Base-by-base conservation (phyloP, 73 alveolate species). In the Uronychia binucleata region DNA sequence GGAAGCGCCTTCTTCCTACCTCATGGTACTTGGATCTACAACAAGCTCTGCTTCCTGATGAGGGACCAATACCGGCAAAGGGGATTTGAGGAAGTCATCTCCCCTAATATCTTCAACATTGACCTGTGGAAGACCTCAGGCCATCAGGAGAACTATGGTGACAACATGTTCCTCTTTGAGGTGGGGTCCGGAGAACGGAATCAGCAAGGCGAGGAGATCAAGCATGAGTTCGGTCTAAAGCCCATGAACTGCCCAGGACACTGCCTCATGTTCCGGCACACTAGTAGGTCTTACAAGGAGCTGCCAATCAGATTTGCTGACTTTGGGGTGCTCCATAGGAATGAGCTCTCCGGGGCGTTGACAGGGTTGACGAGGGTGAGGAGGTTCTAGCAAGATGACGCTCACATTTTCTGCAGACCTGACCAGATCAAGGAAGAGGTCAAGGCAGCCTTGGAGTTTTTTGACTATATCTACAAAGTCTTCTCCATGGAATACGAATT, bases 201-300 rank as follows among this genome's bases (percentile, higher is more conserved):
- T 89, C 93, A 98, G 98, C 57, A 84, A 81, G 31, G 86, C 79
- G 30, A 46, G 5, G 67, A 46, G 67, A 46, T 46, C 19, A 11
- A 5, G 5, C 19, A 5, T 46, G 5, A 46, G 19, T 87, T 78
- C 77, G 98, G 98, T 8, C 83, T 99, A 81, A 99, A 98, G 89
- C 99, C 99, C 30, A 99, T 99, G 99, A 99, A 99, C 94, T 99
- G 99, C 84, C 99, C 99, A 0, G 99, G 99, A 30, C 99, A 99
- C 89, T 96, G 98, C 83, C 82, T 97, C 34, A 95, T 98, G 93
- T 98, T 92, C 89, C 97, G 95, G 78, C 85, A 88, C 59, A 86
- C 83, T 19, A 92, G 93, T 35, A 90, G 98, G 74, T 95, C 99
- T 58, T 99, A 98, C 93, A 97, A 95, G 94, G 99, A 99, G 87